Base-by-base conservation (phyloP, 805 yeast genomes). In the Candida rishiriensis region DNA sequence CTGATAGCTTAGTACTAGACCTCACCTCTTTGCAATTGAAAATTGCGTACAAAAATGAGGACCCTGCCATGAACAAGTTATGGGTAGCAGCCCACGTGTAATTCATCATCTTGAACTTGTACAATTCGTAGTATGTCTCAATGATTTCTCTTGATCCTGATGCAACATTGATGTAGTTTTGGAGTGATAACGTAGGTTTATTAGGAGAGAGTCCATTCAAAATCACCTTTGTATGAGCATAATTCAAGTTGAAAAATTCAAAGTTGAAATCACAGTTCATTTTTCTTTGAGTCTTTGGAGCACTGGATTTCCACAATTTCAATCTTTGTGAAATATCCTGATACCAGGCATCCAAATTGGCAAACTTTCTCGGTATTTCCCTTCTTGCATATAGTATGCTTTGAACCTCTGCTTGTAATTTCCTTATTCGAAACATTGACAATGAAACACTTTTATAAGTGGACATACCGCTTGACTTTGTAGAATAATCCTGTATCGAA, bases 31-130 rank as follows among this genome's bases (percentile, higher is more conserved):
- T 71, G 32, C 86, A 78, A 59, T 84, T 84, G 60, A 85, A 88
- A 12, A 88, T 71, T 1, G 89, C 76, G 59, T 85, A 88, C 36
- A 89, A 68, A 53, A 80, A 88, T 1, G 96, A 84, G 26, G 91
- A 84, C 1, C 95, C 95, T 0, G 96, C 90, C 85, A 86, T 83
- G 59, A 88, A 88, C 42, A 88, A 68, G 59, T 88, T 88, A 61
- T 88, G 95, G 3, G 88, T 90, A 0, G 95, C 93, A 2, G 89
- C 90, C 97, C 97, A 89, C 0, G 96, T 87, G 63, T 86, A 89
- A 61, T 88, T 88, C 47, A 88, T 73, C 38, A 77, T 70, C 53
- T 76, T 76, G 28, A 71, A 71, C n/a, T 68, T 61, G 52, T 75
- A 76, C 33, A 89, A 65, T 41, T 75, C 76, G 40, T 74, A 67